Conservation (phyloP, 1,284 basidiomycete genomes). For the Tilletiaria anomala region DNA sequence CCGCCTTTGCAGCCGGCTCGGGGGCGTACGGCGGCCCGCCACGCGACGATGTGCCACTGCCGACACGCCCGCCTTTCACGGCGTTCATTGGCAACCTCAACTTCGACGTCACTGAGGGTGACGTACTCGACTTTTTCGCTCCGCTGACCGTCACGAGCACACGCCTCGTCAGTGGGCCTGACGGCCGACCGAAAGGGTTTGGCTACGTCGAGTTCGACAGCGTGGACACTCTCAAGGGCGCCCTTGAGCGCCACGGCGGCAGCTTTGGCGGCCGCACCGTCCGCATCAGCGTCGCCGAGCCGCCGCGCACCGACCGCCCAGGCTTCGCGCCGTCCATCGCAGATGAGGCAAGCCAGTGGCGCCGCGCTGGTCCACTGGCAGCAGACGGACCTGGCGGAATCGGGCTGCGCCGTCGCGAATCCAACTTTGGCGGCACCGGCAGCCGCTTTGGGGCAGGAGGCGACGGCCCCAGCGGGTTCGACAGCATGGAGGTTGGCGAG, state of each 20-base stretch:
- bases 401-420: constrained; percentile 1
- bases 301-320: constrained; percentile 68
- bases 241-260: constrained; percentile 38
- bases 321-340: constrained; percentile 41
- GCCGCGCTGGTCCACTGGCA: constrained; percentile 65
- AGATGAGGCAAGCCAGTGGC: constrained; percentile 54
- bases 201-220: constrained; percentile 89
- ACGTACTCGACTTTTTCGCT: constrained; percentile 57
- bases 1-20: constrained; percentile 7
- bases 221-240: constrained; percentile 68
- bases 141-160: constrained; percentile 56
- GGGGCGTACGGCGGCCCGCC: constrained; percentile 4
- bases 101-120: constrained; percentile 74
- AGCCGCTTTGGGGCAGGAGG: constrained; percentile 3
- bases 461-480: constrained; percentile 15
- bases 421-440: not conserved
- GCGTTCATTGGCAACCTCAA: constrained; percentile 90
- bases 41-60: constrained; percentile 63
- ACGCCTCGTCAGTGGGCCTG: constrained; percentile 77
- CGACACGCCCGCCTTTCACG: constrained; percentile 86
- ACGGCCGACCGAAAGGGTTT: constrained; percentile 87
- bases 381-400: constrained; percentile 4
- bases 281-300: constrained; percentile 85
- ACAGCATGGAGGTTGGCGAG: constrained; percentile 28
- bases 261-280: constrained; percentile 62